These are phyloP conservation scores for Dendrocalamus latiflorus DNA, from an alignment of 202 grass and related monocot species.

Conservation along the genomic window DNA sequence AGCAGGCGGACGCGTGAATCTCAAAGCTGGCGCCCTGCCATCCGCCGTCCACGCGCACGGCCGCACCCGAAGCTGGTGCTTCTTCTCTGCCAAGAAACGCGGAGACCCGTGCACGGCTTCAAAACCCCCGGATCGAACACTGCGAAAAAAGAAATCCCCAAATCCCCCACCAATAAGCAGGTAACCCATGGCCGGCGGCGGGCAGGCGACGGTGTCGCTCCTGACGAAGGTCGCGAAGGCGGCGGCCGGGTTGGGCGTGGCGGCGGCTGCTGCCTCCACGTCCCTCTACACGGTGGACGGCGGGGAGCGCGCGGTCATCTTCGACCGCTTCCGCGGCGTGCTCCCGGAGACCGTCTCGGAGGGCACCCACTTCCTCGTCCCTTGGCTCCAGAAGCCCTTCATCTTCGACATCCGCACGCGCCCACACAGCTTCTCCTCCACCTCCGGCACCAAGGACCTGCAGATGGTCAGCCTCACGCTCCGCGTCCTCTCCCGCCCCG, in stretches of 20 bases:
- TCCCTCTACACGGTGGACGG: constrained; percentile 70
- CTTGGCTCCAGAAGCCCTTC: constrained; percentile 58
- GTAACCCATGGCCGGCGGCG: constrained; percentile 31
- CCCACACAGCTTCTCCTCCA: constrained; percentile 63
- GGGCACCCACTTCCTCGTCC: constrained; percentile 56
- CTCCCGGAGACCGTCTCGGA: no score
- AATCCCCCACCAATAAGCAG: neutral
- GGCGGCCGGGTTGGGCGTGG: constrained; percentile 28
- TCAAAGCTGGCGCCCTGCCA: no score
- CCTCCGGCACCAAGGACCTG: constrained; percentile 65
- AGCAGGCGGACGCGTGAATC: no score
- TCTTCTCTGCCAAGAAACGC: constrained; percentile 33
- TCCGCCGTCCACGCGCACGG: no score
- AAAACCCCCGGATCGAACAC: no score
- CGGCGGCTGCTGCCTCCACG: constrained; percentile 24
- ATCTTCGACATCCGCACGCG: constrained; percentile 67
- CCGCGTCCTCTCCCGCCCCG: constrained; percentile 57
- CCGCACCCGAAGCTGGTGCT: no score
- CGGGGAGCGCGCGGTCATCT: constrained; percentile 52
- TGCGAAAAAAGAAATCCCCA: no score
- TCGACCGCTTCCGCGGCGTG: no score
- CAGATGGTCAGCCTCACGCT: constrained; percentile 82
- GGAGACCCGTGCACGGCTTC: neutral
- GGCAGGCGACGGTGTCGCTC: constrained; percentile 30
- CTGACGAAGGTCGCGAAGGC: constrained; percentile 32